Evolutionary conservation across 2,329 filamentous ascomycete genomes (phyloP), one percentile per base, ranked within the genome.

Genomic region (Macrophomina phaseolina): DNA sequence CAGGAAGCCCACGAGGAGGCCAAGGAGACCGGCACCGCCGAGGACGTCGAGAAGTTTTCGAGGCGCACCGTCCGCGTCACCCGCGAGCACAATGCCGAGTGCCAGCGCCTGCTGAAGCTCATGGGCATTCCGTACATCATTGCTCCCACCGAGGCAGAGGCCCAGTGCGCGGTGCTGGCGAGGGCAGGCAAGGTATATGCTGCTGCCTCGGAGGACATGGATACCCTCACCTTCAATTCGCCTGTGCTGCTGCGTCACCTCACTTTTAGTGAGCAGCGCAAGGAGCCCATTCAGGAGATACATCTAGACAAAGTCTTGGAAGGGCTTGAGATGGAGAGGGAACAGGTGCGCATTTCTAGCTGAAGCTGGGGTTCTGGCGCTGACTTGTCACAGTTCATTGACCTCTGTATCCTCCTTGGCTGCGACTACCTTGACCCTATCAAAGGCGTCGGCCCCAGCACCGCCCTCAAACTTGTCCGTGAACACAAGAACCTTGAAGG

Each of bases 11-110:
- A 96, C 28, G 94, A 97, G 77, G 95, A 98, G 77, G 95, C 95
- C 63, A 97, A 97, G 79, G 95, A 99, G 83, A 97, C 92, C 0
- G 95, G 95, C 69, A 99, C 95, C 3, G 93, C 94, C 28, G 89
- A 99, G 78, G 95, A 99, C n/a, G 88, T 99, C 4, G 95, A 99
- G 81, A 98, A 97, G 80, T 99, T 98, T 82, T 96, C 93, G 64
- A 85, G 95, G 67, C 85, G 95, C 64, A 98, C 94, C 1, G 95
- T 99, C 56, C 87, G 93, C 67, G 95, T 98, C 64, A 98, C 95
- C n/a, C 87, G 91, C 70, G 94, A 99, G 81, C 95, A 99, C 81
- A 99, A 99, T 76, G 90, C 89, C 49, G 95, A 99, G 78, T 98
- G 95, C 79, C 94, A 97, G 82, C 87, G 88, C 67, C 82, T 99